Conservation (phyloP, 176 grass and related monocot species). For the Cocos nucifera region DNA sequence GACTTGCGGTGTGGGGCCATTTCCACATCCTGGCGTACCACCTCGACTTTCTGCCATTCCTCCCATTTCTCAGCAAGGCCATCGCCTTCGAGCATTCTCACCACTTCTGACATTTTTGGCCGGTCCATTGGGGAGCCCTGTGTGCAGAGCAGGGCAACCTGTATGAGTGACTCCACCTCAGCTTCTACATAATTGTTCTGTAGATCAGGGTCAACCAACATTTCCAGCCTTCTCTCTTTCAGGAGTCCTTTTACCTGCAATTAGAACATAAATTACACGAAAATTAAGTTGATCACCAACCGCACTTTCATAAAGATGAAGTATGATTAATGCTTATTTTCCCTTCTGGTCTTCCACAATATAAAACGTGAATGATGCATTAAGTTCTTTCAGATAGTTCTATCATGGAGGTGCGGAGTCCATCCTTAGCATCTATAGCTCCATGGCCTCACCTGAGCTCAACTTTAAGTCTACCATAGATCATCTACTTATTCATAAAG, state of each 20-base stretch:
- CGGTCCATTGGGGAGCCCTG: conserved; percentile 55
- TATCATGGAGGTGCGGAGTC: too few species aligned
- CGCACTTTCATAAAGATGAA: too few species aligned
- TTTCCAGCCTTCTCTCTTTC: conserved; percentile 60
- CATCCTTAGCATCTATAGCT: too few species aligned
- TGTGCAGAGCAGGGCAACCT: conserved; percentile 68
- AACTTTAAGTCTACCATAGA: too few species aligned
- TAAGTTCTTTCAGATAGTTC: too few species aligned
- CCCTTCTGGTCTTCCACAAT: too few species aligned
- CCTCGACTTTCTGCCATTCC: conserved; percentile 84
- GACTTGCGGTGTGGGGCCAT: conserved; percentile 18
- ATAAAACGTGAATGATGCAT: too few species aligned
- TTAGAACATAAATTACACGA: too few species aligned
- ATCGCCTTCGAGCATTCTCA: conserved; percentile 74
- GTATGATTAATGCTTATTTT: too few species aligned
- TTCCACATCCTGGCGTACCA: conserved; percentile 49
- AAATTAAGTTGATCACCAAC: too few species aligned
- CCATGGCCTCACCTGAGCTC: too few species aligned
- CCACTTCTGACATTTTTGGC: conserved; percentile 76
- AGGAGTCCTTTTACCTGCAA: conserved; percentile 50
- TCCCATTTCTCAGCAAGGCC: conserved; percentile 65
- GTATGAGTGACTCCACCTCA: conserved; percentile 61
- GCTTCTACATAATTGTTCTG: conserved; percentile 25
- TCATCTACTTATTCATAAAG: too few species aligned
- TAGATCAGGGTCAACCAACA: conserved; percentile 62